Base-by-base conservation (phyloP, 345 rosid species). In the Moricandia moricandioides region DNA sequence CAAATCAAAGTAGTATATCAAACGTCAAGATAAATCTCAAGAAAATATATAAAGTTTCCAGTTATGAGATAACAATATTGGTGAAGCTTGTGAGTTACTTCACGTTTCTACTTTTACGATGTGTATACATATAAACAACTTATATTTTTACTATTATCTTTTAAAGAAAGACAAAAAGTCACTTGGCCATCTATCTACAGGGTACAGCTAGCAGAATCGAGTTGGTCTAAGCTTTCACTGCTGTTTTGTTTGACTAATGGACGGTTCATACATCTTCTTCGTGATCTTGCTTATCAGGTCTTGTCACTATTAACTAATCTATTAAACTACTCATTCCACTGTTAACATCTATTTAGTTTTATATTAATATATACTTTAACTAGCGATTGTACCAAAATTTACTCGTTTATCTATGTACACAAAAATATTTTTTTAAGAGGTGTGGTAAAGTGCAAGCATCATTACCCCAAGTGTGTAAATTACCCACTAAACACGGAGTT, bases 241-340 rank as follows among this genome's bases (percentile, higher is more conserved):
- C 80, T 70, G 80, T 77, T 77, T 77, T 77, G 67, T 77, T 77
- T 77, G 76, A 77, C 80, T 65, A 77, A 35, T 17, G 63, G 39
- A 26, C 29, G 62, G 35, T 63, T 62, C 49, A 70, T 65, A 55
- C 61, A 74, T 58, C 65, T 21, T 56, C 60, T 70, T 77, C 64
- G 71, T 76, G 24, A 21, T 21, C 24, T 21, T 21, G 24, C 2
- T n/a, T 55, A 57, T 49, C 55, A 51, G 67, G 68, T 51, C 71
- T 71, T 71, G 72, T 71, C 71, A 65, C 62, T 65, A 65, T 47
- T 58, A 64, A 77, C 80, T 58, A 70, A n/a, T n/a, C 65, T 62
- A 76, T 35, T 70, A 30, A 55, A 67, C 56, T 61, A 68, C 0
- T 68, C 57, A 4, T 39, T 37, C 52, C 17, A n/a, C n/a, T 57